Percentiles rank a stretch among this genome's conserved stretches.
Conservation (phyloP, 2,329 filamentous ascomycete genomes). For the Coniochaeta sp. region DNA sequence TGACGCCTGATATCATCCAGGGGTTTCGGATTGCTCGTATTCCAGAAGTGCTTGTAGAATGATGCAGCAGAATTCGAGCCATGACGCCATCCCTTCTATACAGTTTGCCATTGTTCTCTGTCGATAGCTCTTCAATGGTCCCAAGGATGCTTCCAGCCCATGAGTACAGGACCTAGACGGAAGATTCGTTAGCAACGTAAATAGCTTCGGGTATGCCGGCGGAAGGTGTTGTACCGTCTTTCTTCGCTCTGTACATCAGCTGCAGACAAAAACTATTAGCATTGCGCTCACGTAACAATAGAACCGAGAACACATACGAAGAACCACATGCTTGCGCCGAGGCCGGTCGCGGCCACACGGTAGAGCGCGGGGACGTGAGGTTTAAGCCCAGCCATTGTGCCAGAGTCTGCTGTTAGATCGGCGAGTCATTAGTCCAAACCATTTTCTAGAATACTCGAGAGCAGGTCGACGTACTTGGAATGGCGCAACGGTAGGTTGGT, state of each 20-base stretch:
- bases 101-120: not conserved
- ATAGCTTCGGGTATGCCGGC: not conserved
- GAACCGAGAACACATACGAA: constrained; percentile 57
- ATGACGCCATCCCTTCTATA: not conserved
- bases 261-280: constrained; percentile 25
- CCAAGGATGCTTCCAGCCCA: constrained; percentile 96
- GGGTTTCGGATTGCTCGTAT: not conserved
- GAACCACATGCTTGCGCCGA: constrained; percentile 98
- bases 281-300: not conserved
- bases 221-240: constrained; percentile 59
- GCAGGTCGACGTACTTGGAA: not conserved
- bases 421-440: not conserved
- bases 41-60: not conserved
- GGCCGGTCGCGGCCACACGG: constrained; percentile 75
- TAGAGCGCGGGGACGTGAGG: constrained; percentile 58
- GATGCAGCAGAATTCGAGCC: not conserved
- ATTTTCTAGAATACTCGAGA: not conserved
- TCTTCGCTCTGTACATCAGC: constrained; percentile 94
- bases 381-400: constrained; percentile 25
- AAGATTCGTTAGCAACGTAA: constrained; percentile 5
- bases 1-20: not conserved
- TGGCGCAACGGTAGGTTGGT: not conserved
- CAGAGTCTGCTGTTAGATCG: constrained; percentile 9
- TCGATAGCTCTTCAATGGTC: constrained; percentile 56
- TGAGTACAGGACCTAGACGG: constrained; percentile 57